Evolutionary conservation across 1,284 basidiomycete genomes (phyloP).

Genomic region (Pterulicium gracile): DNA sequence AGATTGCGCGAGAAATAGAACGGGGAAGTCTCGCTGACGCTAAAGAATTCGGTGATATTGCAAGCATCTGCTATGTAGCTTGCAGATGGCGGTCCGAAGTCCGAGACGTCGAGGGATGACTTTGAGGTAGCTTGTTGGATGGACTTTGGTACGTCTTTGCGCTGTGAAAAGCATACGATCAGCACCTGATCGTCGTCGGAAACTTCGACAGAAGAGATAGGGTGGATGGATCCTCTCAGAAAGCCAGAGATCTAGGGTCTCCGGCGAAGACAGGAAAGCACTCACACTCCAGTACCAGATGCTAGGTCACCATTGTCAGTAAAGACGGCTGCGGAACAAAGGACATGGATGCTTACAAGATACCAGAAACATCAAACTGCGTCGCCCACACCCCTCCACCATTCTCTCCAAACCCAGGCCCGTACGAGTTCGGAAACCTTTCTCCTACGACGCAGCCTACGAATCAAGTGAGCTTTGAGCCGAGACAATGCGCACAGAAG

Average conservation of each 20-base stretch:
- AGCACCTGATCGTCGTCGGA: too few relatives aligned
- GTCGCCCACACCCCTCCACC: constrained; percentile 59
- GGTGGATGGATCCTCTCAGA: too few relatives aligned
- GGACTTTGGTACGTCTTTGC: constrained; percentile 30
- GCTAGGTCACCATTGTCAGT: constrained; percentile 20
- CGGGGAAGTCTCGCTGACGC: too few relatives aligned
- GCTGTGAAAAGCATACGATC: too few relatives aligned
- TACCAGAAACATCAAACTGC: constrained; percentile 45
- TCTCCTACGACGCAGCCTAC: constrained; percentile 50
- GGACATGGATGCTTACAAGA: constrained; percentile 10
- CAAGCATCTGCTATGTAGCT: constrained; percentile 38
- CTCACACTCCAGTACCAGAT: constrained; percentile 61
- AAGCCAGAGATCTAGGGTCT: constrained; percentile 1
- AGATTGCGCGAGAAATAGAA: too few relatives aligned
- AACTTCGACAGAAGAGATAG: too few relatives aligned
- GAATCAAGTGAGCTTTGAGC: too few relatives aligned
- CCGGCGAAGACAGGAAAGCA: constrained; percentile 7
- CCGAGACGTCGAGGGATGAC: constrained; percentile 28
- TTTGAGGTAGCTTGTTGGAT: constrained; percentile 22
- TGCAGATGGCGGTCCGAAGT: constrained; percentile 52
- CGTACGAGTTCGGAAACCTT: constrained; percentile 38
- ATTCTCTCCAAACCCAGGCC: constrained; percentile 37
- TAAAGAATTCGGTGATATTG: constrained; percentile 39
- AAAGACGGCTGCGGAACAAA: constrained; percentile 8
- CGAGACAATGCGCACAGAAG: too few relatives aligned